Conservation (phyloP, 108 stramenopile genomes). For the Phaeodactylum tricornutum region DNA sequence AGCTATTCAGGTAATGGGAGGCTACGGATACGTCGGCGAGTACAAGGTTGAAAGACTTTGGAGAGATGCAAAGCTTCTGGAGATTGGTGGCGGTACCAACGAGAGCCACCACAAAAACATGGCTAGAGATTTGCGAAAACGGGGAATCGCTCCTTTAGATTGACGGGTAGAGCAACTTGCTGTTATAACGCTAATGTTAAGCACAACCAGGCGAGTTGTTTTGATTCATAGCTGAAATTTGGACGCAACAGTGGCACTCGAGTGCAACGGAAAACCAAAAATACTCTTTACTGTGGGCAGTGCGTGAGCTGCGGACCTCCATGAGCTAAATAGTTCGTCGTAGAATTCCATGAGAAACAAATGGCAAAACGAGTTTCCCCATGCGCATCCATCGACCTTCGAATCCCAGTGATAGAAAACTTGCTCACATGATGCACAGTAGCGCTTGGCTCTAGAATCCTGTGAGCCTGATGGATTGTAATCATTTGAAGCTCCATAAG, state of each 20-base stretch:
- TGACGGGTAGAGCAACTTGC: too few relatives aligned
- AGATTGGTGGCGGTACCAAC: slow-evolving; percentile 99
- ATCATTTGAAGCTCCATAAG: too few relatives aligned
- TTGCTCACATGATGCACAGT: slow-evolving; percentile 24
- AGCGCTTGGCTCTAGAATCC: too few relatives aligned
- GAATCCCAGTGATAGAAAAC: slow-evolving; percentile 31
- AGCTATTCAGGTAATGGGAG: slow-evolving; percentile 97
- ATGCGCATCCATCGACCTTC: slow-evolving; percentile 38
- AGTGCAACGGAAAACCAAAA: slow-evolving; percentile 5
- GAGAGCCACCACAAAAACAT: slow-evolving; percentile 99
- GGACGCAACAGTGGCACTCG: too few relatives aligned
- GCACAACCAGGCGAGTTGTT: too few relatives aligned
- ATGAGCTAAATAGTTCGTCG: too few relatives aligned
- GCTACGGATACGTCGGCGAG: slow-evolving; percentile 97
- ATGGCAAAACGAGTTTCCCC: slow-evolving; percentile 44
- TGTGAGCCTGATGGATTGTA: too few relatives aligned
- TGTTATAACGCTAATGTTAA: too few relatives aligned
- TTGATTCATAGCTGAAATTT: too few relatives aligned
- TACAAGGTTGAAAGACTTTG: slow-evolving; percentile 95
- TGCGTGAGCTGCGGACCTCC: too few relatives aligned
- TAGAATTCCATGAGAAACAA: too few relatives aligned
- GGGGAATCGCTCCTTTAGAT: slow-evolving; percentile 29
- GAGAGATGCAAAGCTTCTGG: slow-evolving; percentile 96
- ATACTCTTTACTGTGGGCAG: too few relatives aligned
- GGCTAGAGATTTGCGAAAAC: slow-evolving; percentile 54